Base-by-base conservation (phyloP, 371 early-diverging fungal species). In the Mortierella sp. region DNA sequence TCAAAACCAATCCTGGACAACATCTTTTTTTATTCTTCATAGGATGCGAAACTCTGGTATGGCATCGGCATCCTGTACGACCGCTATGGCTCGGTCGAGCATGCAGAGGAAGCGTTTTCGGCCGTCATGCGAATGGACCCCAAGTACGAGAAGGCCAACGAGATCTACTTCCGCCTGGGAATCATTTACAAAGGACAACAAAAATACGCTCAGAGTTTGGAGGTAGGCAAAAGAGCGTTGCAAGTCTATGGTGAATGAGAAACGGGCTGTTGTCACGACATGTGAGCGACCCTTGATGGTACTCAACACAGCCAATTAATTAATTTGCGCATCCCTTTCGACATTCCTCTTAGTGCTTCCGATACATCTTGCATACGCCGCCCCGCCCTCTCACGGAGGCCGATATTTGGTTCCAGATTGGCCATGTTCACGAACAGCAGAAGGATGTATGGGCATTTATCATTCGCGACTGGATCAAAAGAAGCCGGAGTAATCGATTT, bases 331-430 rank as follows among this genome's bases (percentile, higher is more conserved):
- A 11, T 57, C 50, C 73, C 37, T 43, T 0, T 71, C 31, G 8
- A 5, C 43, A 72, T 70, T 59, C 34, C 5, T 40, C 11, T 14
- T 76, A 95, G 93, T 98, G 98, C 89, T 98, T 99, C 90, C 93
- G 94, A 59, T 97, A 98, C 88, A 98, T 98, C 67, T 82, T 98
- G 28, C 89, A 90, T 50, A 90, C 91, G n/a, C 98, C 99, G 16
- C 99, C 99, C n/a, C 94, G 94, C 79, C 99, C 99, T 24, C 90
- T 99, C 53, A 96, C 95, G 6, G 97, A 97, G 76, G 90, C 93
- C 3, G 99, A 99, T 79, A 97, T 99, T 57, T 97, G 97, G 98
- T 98, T 98, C 88, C 98, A 99, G 89, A 98, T 98, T 57, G 99
- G 98, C 10, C 98, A 97, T 78, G 96, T 98, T 13, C 95, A 98